Conservation (phyloP, 1,139 yeast species). For the Spathaspora sp. region DNA sequence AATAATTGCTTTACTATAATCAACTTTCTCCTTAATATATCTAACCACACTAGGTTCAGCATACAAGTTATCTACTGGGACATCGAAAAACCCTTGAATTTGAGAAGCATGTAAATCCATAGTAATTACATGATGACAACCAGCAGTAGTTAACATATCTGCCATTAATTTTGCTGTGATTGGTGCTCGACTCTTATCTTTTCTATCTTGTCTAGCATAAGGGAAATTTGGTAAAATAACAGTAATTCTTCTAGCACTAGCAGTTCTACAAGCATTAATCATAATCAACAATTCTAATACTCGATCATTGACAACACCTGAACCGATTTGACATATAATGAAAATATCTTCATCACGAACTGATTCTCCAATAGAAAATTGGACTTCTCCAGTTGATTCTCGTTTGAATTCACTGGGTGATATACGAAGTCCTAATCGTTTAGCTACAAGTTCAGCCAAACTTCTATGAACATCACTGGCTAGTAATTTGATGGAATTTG, state of each 20-base stretch:
- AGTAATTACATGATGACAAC: constrained; percentile 94
- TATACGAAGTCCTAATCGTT: constrained; percentile 57
- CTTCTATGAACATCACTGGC: constrained; percentile 94
- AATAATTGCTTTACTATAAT: constrained; percentile 64
- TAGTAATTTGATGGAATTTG: constrained; percentile 82
- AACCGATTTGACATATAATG: constrained; percentile 85
- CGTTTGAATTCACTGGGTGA: constrained; percentile 68
- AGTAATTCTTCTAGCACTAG: constrained; percentile 91
- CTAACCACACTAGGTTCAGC: constrained; percentile 94
- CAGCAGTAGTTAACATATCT: constrained; percentile 91
- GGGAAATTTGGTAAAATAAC: constrained; percentile 96
- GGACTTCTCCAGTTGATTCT: constrained; percentile 71
- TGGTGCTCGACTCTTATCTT: constrained; percentile 95
- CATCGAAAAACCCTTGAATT: constrained; percentile 94
- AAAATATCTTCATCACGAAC: constrained; percentile 96
- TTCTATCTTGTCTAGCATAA: constrained; percentile 95
- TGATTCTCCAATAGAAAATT: constrained; percentile 81
- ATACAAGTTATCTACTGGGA: constrained; percentile 93
- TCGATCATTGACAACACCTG: constrained; percentile 87
- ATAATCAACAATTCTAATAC: constrained; percentile 85
- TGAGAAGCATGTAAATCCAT: constrained; percentile 98
- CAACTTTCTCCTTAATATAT: constrained; percentile 64
- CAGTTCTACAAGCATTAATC: constrained; percentile 94
- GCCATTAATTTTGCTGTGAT: constrained; percentile 97
- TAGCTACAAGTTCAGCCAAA: constrained; percentile 73